Conservation (phyloP, 1,284 basidiomycete genomes). For the Ustilago trichophora region DNA sequence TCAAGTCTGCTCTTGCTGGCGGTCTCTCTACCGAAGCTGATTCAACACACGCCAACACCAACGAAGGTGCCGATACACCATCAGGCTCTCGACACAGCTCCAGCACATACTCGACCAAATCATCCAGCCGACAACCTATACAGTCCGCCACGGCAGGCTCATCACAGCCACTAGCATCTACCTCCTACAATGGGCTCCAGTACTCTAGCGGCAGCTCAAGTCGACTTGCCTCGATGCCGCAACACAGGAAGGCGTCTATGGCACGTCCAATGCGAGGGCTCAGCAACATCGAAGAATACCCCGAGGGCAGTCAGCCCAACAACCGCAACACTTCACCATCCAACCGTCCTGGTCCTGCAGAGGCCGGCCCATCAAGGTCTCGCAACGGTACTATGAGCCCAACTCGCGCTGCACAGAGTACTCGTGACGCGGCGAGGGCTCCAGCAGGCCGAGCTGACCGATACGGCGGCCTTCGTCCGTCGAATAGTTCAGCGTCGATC, state of each 20-base stretch:
- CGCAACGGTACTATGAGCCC: slow-evolving; percentile 5
- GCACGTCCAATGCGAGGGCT: slow-evolving; percentile 31
- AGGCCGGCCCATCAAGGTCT: slow-evolving; percentile 13
- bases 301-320: slow-evolving; percentile 17
- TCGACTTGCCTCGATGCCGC: slow-evolving; percentile 26
- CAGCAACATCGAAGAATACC: slow-evolving; percentile 46
- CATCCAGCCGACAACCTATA: slow-evolving; percentile 2
- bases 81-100: slow-evolving; percentile 24
- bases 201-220: neutral
- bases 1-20: slow-evolving; percentile 54
- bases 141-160: slow-evolving; percentile 1
- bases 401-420: neutral
- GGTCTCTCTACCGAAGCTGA: slow-evolving; percentile 7
- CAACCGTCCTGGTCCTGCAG: slow-evolving; percentile 1
- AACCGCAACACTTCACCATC: slow-evolving; percentile 15
- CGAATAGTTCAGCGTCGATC: slow-evolving; percentile 18
- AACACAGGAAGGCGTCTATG: slow-evolving; percentile 24
- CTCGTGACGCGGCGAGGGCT: neutral
- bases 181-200: slow-evolving; percentile 4
- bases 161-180: slow-evolving; percentile 5
- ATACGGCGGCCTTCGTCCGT: slow-evolving; percentile 10
- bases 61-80: neutral
- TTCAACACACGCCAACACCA: neutral
- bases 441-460: neutral
- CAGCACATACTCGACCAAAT: slow-evolving; percentile 13